Base-by-base conservation (phyloP, 768 basidiomycete species). In the Mycena galericulata region DNA sequence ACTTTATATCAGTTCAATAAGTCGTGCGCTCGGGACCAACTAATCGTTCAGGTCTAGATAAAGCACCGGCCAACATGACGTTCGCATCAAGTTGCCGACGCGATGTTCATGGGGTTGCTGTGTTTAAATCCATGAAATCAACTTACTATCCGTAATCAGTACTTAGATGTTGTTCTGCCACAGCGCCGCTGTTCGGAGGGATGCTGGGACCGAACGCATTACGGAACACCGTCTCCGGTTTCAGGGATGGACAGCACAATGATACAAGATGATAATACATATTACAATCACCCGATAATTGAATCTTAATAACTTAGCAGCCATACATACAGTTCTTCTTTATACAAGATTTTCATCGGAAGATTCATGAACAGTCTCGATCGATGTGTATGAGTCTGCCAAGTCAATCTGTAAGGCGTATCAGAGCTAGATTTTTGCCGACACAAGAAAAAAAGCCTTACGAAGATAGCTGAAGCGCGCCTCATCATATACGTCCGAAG, bases 401-500 rank as follows among this genome's bases (percentile, higher is more conserved):
- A 69, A 54, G 51, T 69, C 68, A 60, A 61, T 45, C 68, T 69
- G 40, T 8, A 15, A 53, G 9, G 26, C 40, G 29, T 27, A 15
- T 51, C 49, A 55, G 27, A 36, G 6, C 18, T 24, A 24, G 6
- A 18, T 36, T 3, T 12, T 22, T 12, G 18, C 27, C 38, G 20
- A 34, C 22, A 34, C 22, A 27, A 34, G 6, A 18, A 34, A 9
- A 5, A 26, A 60, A 7, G 34, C 34, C 63, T 60, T 14, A 72
- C 67, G 43, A 72, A 72, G 22, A 72, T 54, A 36, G 70, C 38
- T 20, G 70, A 61, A 22, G 70, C 62, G 50, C 59, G 43, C 22
- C 51, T 58, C 63, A 68, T 64, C 46, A 72, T 60, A 40, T 55
- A 62, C 49, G 67, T 65, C 36, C 67, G 67, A 24, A 68, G 70